A percentile compares a stretch with the other conserved stretches of the same genome.
phyloP scores from a whole-genome alignment of 116 monocot species.

The Papilionanthe hybrid region DNA sequence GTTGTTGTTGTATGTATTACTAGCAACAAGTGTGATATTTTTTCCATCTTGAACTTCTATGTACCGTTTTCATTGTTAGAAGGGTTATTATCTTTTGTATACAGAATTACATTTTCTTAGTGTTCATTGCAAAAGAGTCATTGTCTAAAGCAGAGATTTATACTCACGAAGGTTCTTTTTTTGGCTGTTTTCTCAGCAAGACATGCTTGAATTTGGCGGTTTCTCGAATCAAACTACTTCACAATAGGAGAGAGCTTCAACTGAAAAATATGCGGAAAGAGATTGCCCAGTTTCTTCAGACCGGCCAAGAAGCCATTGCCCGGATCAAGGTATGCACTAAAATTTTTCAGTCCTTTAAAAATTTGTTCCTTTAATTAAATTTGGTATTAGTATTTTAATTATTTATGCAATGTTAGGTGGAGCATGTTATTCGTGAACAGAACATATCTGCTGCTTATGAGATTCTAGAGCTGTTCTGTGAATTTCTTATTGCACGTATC shows the following conservation, averaged over 20 bases:
- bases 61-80: not conserved
- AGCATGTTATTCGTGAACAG: conserved; percentile 89
- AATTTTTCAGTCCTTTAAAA: not conserved
- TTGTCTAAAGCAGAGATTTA: not conserved
- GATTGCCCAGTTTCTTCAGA: conserved; percentile 78
- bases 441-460: conserved; percentile 88
- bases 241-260: conserved; percentile 80
- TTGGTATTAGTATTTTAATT: not conserved
- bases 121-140: not conserved
- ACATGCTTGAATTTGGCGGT: conserved; percentile 86
- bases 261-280: conserved; percentile 78
- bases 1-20: not conserved
- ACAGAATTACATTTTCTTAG: not conserved
- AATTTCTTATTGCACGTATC: conserved; percentile 90
- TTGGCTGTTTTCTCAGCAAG: conserved; percentile 46
- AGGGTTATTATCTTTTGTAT: not conserved
- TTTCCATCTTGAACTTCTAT: not conserved
- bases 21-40: not conserved
- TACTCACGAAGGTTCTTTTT: not conserved
- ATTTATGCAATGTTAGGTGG: conserved; percentile 54
- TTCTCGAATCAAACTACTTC: conserved; percentile 84
- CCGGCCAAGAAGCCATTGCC: conserved; percentile 87
- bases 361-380: not conserved
- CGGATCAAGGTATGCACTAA: conserved; percentile 63
- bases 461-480: conserved; percentile 87